These are phyloP conservation scores for Emmonsia crescens DNA, from an alignment of 2,329 filamentous ascomycete genomes.

Conservation along the genomic window DNA sequence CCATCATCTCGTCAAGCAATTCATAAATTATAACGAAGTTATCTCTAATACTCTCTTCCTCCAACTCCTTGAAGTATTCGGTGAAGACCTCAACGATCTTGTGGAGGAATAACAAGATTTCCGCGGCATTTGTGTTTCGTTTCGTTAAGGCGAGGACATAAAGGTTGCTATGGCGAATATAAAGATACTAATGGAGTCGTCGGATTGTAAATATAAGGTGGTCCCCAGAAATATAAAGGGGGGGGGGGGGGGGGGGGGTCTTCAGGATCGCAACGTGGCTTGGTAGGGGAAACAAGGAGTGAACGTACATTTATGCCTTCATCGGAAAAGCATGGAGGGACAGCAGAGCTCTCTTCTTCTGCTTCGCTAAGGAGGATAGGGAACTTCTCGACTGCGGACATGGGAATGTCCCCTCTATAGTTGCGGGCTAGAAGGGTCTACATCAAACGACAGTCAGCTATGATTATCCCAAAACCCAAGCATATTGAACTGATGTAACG, in stretches of 20 bases:
- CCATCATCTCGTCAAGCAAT: conserved; percentile 99
- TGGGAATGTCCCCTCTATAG: conserved; percentile 96
- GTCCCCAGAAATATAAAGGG: conserved; percentile 1
- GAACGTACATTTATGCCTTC: conserved; percentile 88
- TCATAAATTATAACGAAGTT: conserved; percentile 99
- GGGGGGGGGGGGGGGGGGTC: neutral
- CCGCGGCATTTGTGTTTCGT: conserved; percentile 96
- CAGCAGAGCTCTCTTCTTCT: conserved; percentile 96
- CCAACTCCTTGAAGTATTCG: conserved; percentile 98
- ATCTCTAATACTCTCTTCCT: conserved; percentile 97
- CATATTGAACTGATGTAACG: neutral
- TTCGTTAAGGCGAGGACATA: conserved; percentile 97
- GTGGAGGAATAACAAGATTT: conserved; percentile 95
- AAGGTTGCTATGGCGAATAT: conserved; percentile 98
- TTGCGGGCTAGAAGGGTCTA: conserved; percentile 97
- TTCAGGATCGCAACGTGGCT: conserved; percentile 5
- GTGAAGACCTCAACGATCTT: conserved; percentile 98
- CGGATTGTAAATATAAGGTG: conserved; percentile 11
- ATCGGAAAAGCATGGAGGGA: conserved; percentile 94
- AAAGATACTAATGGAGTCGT: conserved; percentile 62
- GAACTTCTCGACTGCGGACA: conserved; percentile 98
- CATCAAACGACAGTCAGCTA: conserved; percentile 16
- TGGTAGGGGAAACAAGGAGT: neutral
- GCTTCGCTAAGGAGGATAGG: conserved; percentile 91
- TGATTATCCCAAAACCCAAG: neutral